A percentile compares a stretch with the other conserved stretches of the same genome.
These are phyloP conservation scores for Chlamydomonas eustigma DNA, from an alignment of 139 green algal genomes.

Conservation along the genomic window DNA sequence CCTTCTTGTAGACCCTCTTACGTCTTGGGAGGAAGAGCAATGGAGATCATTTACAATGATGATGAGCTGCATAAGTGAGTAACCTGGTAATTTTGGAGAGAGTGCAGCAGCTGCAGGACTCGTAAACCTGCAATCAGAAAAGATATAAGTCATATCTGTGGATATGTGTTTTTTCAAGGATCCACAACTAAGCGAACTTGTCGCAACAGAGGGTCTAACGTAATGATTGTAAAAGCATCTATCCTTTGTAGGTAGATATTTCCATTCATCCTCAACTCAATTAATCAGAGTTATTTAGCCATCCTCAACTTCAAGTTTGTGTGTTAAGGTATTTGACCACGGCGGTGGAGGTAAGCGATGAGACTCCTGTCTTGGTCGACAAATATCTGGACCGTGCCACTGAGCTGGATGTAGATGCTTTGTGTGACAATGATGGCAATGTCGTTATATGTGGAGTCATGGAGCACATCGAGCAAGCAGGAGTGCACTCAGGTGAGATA, in stretches of 20 bases:
- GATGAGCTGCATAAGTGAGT: slow-evolving; percentile 66
- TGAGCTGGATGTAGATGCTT: slow-evolving; percentile 97
- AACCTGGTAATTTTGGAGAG: too few species aligned
- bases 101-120: too few species aligned
- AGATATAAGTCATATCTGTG: too few species aligned
- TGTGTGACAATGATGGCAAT: slow-evolving; percentile 90
- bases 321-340: slow-evolving; percentile 48
- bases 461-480: slow-evolving; percentile 97
- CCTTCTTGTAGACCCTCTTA: slow-evolving; percentile 91
- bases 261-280: too few species aligned
- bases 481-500: slow-evolving; percentile 80
- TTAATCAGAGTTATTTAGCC: too few species aligned
- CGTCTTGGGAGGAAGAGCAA: slow-evolving; percentile 95
- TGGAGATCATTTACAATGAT: slow-evolving; percentile 96
- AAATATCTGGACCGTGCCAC: slow-evolving; percentile 90
- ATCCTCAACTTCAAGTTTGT: background rate
- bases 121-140: too few species aligned
- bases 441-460: slow-evolving; percentile 98
- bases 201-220: too few species aligned
- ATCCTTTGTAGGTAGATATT: too few species aligned
- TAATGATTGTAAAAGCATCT: too few species aligned
- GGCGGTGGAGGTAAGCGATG: slow-evolving; percentile 83
- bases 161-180: too few species aligned
- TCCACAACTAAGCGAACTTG: too few species aligned
- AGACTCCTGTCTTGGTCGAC: slow-evolving; percentile 94